Evolutionary conservation across 2,329 filamentous ascomycete species (phyloP).

Genomic region (Aspergillus transmontanensis): DNA sequence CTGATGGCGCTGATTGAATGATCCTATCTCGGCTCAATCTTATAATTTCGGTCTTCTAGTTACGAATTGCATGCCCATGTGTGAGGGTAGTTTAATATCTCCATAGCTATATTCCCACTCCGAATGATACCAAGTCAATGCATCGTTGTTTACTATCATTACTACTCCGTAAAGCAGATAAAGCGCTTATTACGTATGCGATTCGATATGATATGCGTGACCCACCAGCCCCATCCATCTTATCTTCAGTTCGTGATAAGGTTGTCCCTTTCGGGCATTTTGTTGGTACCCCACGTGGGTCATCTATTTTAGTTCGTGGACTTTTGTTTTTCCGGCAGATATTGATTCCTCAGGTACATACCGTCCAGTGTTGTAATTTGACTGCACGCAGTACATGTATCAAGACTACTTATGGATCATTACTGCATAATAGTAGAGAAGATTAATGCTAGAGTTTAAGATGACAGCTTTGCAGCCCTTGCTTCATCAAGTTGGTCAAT

Average conservation of each 20-base stretch:
- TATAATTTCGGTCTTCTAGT: neutral
- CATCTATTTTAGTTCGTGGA: neutral
- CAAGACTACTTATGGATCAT: no score
- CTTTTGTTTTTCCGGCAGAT: no score
- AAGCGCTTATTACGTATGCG: neutral
- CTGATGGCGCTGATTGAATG: slow-evolving; percentile 34
- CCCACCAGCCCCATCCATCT: neutral
- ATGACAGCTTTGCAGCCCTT: no score
- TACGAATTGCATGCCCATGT: neutral
- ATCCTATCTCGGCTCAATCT: neutral
- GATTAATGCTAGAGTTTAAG: no score
- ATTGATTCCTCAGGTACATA: no score
- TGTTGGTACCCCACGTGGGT: neutral
- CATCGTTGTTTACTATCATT: neutral
- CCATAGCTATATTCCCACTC: neutral
- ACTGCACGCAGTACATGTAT: no score
- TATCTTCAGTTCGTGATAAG: neutral
- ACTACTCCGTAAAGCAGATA: neutral
- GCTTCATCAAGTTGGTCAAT: no score
- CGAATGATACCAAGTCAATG: neutral
- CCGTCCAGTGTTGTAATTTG: no score
- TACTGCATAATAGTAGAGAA: no score
- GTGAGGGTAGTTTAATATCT: neutral
- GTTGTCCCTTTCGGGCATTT: neutral
- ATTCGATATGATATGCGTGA: neutral